phyloP scores from a whole-genome alignment of 768 basidiomycete genomes.

The Mycena alexandri region DNA sequence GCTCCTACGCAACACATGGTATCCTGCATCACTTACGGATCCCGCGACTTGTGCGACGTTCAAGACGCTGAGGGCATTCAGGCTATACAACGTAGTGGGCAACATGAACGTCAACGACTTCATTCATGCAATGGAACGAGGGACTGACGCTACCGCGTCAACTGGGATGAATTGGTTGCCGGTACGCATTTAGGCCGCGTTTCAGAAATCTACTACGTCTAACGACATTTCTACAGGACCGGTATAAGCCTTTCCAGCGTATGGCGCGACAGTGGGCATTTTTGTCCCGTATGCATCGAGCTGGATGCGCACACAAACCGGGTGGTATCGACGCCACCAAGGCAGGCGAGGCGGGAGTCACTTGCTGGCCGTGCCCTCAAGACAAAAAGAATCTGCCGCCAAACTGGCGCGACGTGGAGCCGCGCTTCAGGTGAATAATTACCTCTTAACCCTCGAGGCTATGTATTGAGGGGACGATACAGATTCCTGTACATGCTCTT shows the following conservation, averaged over 20 bases:
- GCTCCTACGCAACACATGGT: constrained; percentile 20
- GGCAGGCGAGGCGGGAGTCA: constrained; percentile 21
- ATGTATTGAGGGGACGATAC: too few relatives aligned
- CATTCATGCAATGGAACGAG: constrained; percentile 9
- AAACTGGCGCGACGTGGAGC: constrained; percentile 19
- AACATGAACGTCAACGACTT: constrained; percentile 23
- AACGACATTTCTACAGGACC: constrained; percentile 7
- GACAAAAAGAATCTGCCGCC: constrained; percentile 33
- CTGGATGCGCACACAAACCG: constrained; percentile 18
- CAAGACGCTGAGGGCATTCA: constrained; percentile 21
- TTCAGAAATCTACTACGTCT: too few relatives aligned
- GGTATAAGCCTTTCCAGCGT: constrained; percentile 24
- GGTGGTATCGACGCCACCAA: constrained; percentile 15
- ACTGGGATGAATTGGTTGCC: constrained; percentile 12
- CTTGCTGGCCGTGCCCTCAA: constrained; percentile 40
- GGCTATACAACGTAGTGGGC: constrained; percentile 33
- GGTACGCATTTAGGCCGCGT: constrained; percentile 1
- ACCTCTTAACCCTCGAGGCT: too few relatives aligned
- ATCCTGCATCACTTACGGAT: constrained; percentile 24
- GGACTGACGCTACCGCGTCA: background rate
- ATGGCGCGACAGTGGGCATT: constrained; percentile 24
- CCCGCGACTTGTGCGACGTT: constrained; percentile 36
- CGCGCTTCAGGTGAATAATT: constrained; percentile 3
- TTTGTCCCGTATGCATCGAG: constrained; percentile 8
- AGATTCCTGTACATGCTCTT: constrained; percentile 20